phyloP scores from a whole-genome alignment of 2,329 filamentous ascomycete species.

The Diplocarpon rosae region DNA sequence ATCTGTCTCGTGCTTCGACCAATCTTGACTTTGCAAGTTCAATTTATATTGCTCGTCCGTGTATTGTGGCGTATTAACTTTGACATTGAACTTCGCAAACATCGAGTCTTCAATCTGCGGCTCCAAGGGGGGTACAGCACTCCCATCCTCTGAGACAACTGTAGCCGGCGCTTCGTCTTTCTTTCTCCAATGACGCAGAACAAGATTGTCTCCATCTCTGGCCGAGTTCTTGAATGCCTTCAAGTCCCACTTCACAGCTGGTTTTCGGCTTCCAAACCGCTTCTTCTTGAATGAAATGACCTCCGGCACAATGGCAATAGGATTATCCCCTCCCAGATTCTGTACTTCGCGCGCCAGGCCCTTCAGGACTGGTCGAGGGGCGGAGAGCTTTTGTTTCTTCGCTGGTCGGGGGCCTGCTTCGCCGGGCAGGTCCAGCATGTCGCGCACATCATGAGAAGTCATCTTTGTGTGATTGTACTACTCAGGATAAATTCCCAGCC shows the following conservation, averaged over 20 bases:
- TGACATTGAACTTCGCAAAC: conserved; percentile 83
- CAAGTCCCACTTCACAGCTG: conserved; percentile 53
- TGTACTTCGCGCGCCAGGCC: conserved; percentile 56
- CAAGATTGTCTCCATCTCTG: conserved; percentile 52
- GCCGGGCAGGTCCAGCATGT: conserved; percentile 70
- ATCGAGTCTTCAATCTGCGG: conserved; percentile 42
- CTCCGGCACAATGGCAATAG: conserved; percentile 55
- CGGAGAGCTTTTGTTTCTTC: conserved; percentile 65
- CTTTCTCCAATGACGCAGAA: conserved; percentile 72
- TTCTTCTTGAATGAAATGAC: conserved; percentile 48
- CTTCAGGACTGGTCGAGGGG: conserved; percentile 48
- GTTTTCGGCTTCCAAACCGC: conserved; percentile 42
- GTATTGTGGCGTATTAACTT: conserved; percentile 68
- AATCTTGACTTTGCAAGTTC: conserved; percentile 62
- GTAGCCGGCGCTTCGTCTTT: conserved; percentile 39
- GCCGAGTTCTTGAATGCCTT: conserved; percentile 68
- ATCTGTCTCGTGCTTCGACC: conserved; percentile 89
- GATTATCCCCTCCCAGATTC: conserved; percentile 53
- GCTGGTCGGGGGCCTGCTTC: conserved; percentile 47
- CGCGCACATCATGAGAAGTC: conserved; percentile 72
- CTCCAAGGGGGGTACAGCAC: conserved; percentile 31
- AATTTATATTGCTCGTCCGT: conserved; percentile 77
- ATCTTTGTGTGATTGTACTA: conserved; percentile 34
- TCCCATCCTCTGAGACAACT: conserved; percentile 29
- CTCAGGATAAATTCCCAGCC: neutral